Conservation (phyloP, 768 basidiomycete species). For the Mycena rosella region DNA sequence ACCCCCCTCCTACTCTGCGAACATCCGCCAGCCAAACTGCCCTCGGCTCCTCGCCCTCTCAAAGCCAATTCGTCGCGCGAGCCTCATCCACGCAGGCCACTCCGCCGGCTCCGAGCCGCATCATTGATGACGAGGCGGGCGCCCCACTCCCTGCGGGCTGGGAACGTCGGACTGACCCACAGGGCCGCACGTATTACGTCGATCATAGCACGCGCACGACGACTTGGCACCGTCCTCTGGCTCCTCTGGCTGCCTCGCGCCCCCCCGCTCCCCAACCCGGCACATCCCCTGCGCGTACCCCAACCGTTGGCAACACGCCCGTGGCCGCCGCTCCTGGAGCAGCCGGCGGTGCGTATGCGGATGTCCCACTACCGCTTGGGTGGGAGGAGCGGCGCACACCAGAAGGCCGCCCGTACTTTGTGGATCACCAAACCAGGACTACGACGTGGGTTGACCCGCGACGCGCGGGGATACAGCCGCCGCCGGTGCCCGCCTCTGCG, state of each 20-base stretch:
- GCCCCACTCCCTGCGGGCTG: conserved; percentile 81
- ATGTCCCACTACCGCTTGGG: conserved; percentile 84
- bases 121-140: conserved; percentile 69
- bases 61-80: conserved; percentile 36
- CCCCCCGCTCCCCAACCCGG: conserved; percentile 35
- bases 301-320: conserved; percentile 31
- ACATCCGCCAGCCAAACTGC: conserved; percentile 44
- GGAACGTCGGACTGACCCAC: conserved; percentile 84
- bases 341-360: conserved; percentile 60
- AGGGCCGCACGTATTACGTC: conserved; percentile 85
- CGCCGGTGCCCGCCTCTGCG: conserved; percentile 61
- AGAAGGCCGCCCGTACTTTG: conserved; percentile 82
- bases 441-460: conserved; percentile 95
- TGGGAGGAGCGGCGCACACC: conserved; percentile 94
- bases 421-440: conserved; percentile 84
- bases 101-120: conserved; percentile 40
- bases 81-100: conserved; percentile 32
- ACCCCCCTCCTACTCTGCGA: conserved; percentile 40
- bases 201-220: conserved; percentile 88
- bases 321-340: conserved; percentile 43
- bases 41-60: conserved; percentile 42
- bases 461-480: conserved; percentile 61
- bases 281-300: conserved; percentile 39
- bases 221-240: conserved; percentile 77
- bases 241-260: conserved; percentile 41